Conservation (phyloP, 768 basidiomycete genomes). For the Collybiopsis confluens region DNA sequence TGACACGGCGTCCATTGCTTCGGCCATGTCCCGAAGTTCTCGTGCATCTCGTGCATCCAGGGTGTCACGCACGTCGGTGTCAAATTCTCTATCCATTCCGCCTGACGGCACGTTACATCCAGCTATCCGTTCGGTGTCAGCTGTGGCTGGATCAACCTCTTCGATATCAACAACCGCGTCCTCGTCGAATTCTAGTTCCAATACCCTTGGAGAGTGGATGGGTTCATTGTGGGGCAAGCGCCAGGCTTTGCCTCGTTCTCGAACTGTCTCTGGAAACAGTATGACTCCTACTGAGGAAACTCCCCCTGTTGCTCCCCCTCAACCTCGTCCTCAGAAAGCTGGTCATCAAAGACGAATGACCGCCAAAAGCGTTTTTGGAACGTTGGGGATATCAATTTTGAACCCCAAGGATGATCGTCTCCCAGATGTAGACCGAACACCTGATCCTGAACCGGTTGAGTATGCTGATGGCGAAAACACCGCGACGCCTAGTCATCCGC, state of each 20-base stretch:
- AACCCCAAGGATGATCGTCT: conserved; percentile 34
- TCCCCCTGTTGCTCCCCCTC: neutral
- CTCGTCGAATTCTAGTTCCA: conserved; percentile 47
- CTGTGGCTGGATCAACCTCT: no score
- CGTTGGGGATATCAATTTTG: conserved; percentile 64
- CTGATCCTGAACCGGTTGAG: neutral
- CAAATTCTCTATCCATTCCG: neutral
- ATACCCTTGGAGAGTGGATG: conserved; percentile 65
- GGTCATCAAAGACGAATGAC: conserved; percentile 34
- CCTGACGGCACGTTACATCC: neutral
- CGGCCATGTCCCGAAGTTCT: neutral
- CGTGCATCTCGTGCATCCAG: neutral
- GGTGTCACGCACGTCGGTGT: neutral
- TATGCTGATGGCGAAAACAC: neutral
- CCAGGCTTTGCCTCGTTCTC: neutral
- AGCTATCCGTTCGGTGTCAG: neutral
- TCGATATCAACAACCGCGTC: conserved; percentile 23
- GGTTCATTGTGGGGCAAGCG: conserved; percentile 69
- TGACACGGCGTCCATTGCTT: neutral
- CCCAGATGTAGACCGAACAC: conserved; percentile 6
- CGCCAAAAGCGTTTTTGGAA: conserved; percentile 66
- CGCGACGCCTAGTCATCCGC: neutral
- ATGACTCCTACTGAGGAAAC: neutral
- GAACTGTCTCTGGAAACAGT: conserved; percentile 15
- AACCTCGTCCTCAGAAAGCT: neutral